A percentile compares a stretch with the other conserved stretches of the same genome.
phyloP scores from a whole-genome alignment of 805 yeast genomes.

The Metschnikowia orientalis region DNA sequence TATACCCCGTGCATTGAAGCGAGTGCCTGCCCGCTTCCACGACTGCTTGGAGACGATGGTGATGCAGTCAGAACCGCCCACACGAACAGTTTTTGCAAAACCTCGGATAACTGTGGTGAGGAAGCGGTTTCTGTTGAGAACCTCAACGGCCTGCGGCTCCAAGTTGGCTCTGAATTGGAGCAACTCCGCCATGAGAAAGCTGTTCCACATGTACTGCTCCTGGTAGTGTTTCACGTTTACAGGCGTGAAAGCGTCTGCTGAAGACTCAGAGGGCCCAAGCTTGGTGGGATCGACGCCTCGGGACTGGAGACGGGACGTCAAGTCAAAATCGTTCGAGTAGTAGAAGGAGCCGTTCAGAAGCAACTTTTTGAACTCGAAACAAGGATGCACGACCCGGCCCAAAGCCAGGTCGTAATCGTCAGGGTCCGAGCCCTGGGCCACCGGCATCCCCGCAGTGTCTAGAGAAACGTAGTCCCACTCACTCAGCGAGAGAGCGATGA shows the following conservation, averaged over 20 bases:
- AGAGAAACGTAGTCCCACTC: slow-evolving; percentile 78
- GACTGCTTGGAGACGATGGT: slow-evolving; percentile 90
- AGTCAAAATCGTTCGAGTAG: slow-evolving; percentile 86
- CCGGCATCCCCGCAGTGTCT: slow-evolving; percentile 65
- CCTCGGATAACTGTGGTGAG: slow-evolving; percentile 92
- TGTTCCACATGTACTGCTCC: slow-evolving; percentile 95
- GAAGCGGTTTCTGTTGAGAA: slow-evolving; percentile 72
- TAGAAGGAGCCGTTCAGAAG: slow-evolving; percentile 86
- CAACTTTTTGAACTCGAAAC: slow-evolving; percentile 71
- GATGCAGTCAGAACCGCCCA: slow-evolving; percentile 43
- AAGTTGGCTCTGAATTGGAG: slow-evolving; percentile 68
- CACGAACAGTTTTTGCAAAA: slow-evolving; percentile 73
- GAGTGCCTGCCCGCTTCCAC: slow-evolving; percentile 52
- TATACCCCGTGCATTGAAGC: slow-evolving; percentile 21
- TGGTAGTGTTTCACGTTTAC: slow-evolving; percentile 46
- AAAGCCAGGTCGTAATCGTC: slow-evolving; percentile 24
- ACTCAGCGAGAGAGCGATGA: slow-evolving; percentile 64
- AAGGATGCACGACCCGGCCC: slow-evolving; percentile 57
- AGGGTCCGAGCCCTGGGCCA: slow-evolving; percentile 21
- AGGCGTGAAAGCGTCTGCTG: slow-evolving; percentile 7
- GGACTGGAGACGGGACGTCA: slow-evolving; percentile 80
- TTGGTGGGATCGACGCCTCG: slow-evolving; percentile 50
- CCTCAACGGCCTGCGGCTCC: slow-evolving; percentile 52
- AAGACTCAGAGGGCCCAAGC: slow-evolving; percentile 6
- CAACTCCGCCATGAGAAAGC: slow-evolving; percentile 81